Conservation (phyloP, 108 stramenopile species). For the Cyclotella choctawhatcheeana region DNA sequence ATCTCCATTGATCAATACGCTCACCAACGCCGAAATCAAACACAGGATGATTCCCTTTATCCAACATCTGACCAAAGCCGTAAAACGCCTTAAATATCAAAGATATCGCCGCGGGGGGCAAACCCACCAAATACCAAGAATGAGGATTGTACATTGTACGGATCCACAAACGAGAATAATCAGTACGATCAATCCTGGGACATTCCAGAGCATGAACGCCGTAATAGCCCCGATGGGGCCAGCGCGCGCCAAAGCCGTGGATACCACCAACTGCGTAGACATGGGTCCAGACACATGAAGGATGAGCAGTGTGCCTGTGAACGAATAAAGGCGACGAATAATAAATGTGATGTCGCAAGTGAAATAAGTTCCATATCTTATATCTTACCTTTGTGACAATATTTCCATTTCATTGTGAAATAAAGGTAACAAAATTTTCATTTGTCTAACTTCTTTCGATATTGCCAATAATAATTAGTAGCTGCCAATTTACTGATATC, state of each 20-base stretch:
- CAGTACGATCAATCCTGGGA: conserved; percentile 78
- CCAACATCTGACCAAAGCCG: conserved; percentile 54
- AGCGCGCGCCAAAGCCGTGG: conserved; percentile 81
- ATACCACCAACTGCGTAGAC: conserved; percentile 86
- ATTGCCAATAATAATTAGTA: no score
- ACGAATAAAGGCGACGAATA: no score
- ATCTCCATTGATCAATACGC: conserved; percentile 88
- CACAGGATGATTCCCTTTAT: conserved; percentile 54
- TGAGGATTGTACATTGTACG: conserved; percentile 75
- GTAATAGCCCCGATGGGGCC: conserved; percentile 85
- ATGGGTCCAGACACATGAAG: conserved; percentile 96
- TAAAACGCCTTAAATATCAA: conserved; percentile 92
- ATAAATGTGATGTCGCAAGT: no score
- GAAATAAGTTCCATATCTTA: no score
- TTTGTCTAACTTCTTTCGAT: no score
- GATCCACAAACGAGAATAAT: conserved; percentile 68
- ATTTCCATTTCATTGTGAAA: no score
- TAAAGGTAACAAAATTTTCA: no score
- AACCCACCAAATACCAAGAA: conserved; percentile 81
- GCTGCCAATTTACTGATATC: no score
- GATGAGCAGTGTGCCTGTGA: no score
- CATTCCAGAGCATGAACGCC: conserved; percentile 79
- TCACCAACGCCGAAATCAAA: conserved; percentile 56
- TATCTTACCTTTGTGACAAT: no score
- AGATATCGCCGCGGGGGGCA: conserved; percentile 87